Conservation (phyloP, 345 rosid species). For the Syzygium aqueum region DNA sequence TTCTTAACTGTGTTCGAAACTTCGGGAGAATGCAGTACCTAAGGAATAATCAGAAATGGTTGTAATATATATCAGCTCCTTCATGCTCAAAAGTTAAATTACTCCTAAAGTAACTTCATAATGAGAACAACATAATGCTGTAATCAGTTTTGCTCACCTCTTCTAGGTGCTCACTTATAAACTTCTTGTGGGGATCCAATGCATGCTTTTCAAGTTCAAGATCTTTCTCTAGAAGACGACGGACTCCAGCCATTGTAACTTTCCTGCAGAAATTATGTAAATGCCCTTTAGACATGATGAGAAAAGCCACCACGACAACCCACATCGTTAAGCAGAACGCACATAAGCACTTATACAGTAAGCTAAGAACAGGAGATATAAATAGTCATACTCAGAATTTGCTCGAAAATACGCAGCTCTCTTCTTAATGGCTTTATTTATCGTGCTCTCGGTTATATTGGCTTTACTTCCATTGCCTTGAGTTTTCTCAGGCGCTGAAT, state of each 20-base stretch:
- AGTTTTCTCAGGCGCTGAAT: constrained; percentile 23
- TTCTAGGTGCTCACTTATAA: constrained; percentile 54
- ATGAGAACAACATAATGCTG: not conserved
- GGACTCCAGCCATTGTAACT: constrained; percentile 71
- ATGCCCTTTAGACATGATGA: not conserved
- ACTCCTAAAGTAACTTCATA: not conserved
- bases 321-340: not conserved
- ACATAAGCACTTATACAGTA: not conserved
- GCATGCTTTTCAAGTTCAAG: constrained; percentile 48
- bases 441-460: constrained; percentile 29
- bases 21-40: constrained; percentile 40
- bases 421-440: constrained; percentile 48
- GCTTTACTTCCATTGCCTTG: constrained; percentile 23
- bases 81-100: not conserved
- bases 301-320: not conserved
- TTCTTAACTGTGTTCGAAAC: constrained; percentile 24
- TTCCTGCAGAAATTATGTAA: constrained; percentile 23
- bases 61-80: not conserved
- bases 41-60: not conserved
- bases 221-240: constrained; percentile 82
- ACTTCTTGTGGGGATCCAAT: constrained; percentile 67
- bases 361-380: not conserved
- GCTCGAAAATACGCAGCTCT: constrained; percentile 53
- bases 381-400: constrained; percentile 57
- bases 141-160: constrained; percentile 25